These are phyloP conservation scores for Coprinopsis strossmayeri DNA, from an alignment of 768 basidiomycete species.

Conservation along the genomic window DNA sequence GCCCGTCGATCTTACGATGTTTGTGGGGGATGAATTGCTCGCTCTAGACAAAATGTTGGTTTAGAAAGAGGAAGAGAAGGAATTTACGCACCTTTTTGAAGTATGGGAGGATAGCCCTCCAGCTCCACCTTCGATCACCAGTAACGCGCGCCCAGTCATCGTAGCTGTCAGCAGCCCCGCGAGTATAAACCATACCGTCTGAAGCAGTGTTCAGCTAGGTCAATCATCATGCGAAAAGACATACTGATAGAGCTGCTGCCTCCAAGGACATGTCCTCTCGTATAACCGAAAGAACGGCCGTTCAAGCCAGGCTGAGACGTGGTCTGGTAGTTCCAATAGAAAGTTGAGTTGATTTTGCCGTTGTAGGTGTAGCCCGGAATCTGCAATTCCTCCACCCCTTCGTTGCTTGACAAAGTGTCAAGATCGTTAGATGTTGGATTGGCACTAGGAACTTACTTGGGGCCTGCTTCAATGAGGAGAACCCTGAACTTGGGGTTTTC, in stretches of 20 bases:
- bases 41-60: slow-evolving; percentile 7
- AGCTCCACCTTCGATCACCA: slow-evolving; percentile 21
- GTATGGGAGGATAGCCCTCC: slow-evolving; percentile 17
- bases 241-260: slow-evolving; percentile 24
- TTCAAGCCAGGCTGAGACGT: slow-evolving; percentile 18
- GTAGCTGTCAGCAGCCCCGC: slow-evolving; percentile 19
- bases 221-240: background rate
- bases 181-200: slow-evolving; percentile 20
- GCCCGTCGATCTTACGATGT: slow-evolving; percentile 13
- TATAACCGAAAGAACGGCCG: slow-evolving; percentile 15
- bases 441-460: slow-evolving; percentile 15
- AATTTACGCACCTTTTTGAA: slow-evolving; percentile 17
- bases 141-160: slow-evolving; percentile 16
- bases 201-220: background rate
- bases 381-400: slow-evolving; percentile 9
- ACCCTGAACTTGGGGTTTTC: slow-evolving; percentile 13
- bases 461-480: slow-evolving; percentile 19
- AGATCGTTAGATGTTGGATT: background rate
- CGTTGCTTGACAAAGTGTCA: slow-evolving; percentile 9
- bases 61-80: slow-evolving; percentile 15
- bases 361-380: slow-evolving; percentile 12
- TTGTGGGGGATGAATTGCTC: slow-evolving; percentile 15
- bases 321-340: slow-evolving; percentile 23
- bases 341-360: slow-evolving; percentile 11
- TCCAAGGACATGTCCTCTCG: slow-evolving; percentile 23